These are phyloP conservation scores for Cephalotrichum gorgonifer DNA, from an alignment of 2,329 filamentous ascomycete genomes.

Conservation along the genomic window DNA sequence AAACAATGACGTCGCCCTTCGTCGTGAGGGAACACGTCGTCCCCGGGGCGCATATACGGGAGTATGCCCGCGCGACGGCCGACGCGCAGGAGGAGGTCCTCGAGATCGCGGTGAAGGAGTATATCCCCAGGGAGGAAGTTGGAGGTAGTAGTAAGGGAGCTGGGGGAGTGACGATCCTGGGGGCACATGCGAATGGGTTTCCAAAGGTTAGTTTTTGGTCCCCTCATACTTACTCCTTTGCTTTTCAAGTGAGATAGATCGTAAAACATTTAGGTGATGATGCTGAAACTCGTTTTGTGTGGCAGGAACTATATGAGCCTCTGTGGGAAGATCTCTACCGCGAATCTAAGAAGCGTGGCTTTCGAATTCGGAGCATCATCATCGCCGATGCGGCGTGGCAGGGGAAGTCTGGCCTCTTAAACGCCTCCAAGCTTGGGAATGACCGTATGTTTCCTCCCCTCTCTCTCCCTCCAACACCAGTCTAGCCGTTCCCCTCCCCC, in stretches of 20 bases:
- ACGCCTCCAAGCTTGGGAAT: slow-evolving; percentile 67
- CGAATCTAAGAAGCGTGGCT: slow-evolving; percentile 40
- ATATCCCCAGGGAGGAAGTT: slow-evolving; percentile 52
- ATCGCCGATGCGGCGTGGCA: slow-evolving; percentile 85
- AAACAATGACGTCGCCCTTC: slow-evolving; percentile 2
- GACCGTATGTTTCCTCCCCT: slow-evolving; percentile 53
- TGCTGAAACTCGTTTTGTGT: not conserved
- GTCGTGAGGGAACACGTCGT: slow-evolving; percentile 43
- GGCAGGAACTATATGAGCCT: slow-evolving; percentile 80
- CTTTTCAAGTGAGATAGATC: not conserved
- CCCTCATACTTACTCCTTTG: not conserved
- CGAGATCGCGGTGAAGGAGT: slow-evolving; percentile 74
- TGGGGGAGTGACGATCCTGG: slow-evolving; percentile 78
- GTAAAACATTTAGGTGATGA: not conserved
- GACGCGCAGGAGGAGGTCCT: slow-evolving; percentile 66
- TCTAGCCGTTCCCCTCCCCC: not conserved
- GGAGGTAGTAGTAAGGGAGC: not conserved
- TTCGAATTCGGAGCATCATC: slow-evolving; percentile 74
- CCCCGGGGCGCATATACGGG: slow-evolving; percentile 67
- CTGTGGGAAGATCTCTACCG: slow-evolving; percentile 75
- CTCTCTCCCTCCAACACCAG: no score
- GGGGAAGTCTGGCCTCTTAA: slow-evolving; percentile 67
- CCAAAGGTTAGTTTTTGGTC: slow-evolving; percentile 57
- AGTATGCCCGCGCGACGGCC: slow-evolving; percentile 66
- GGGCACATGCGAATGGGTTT: slow-evolving; percentile 83